Evolutionary conservation across 2,329 filamentous ascomycete species (phyloP), one percentile per base, ranked within the genome.

Genomic region (Diplocarpon mali): DNA sequence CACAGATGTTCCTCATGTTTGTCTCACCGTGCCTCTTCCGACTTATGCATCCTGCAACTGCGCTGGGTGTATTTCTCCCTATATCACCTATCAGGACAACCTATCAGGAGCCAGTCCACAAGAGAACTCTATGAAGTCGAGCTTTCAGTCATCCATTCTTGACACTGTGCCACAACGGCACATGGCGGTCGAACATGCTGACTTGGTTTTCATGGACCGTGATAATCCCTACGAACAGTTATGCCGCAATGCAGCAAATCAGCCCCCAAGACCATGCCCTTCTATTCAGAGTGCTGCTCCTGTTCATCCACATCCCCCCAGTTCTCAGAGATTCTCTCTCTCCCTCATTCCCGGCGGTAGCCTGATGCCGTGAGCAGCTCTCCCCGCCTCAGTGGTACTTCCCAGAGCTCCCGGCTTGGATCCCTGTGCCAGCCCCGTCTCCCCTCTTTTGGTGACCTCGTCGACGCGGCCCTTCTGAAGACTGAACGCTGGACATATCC

Each of bases 401-500:
- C 42, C 40, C 47, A 40, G 38, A 37, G 35, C 38, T 30, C 30
- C 42, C n/a, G 35, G 15, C 7, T 38, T 48, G 12, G 45, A 39
- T 16, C 43, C 42, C 24, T 42, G 40, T 30, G 24, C 45, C 20
- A n/a, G 38, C 43, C 24, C 28, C 20, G 27, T 44, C 42, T 32
- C 47, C 42, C 32, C 40, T 40, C 28, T 54, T 46, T 45, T 53
- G 12, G 47, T 48, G 20, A 59, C 48, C 57, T 93, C 82, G 62
- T 96, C 92, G 31, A 95, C 82, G 55, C 80, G 80, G 42, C 83
- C 81, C 63, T 81, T 85, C 43, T 87, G 82, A 49, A 96, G 69
- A 49, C 84, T 90, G 62, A 98, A 92, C 1, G 84, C 89, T 8
- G 92, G 90, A 40, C 88, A 85, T 16, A 95, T 74, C 90, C 92